Evolutionary conservation across 2,329 filamentous ascomycete species (phyloP).

Genomic region (Metarhizium robertsii): DNA sequence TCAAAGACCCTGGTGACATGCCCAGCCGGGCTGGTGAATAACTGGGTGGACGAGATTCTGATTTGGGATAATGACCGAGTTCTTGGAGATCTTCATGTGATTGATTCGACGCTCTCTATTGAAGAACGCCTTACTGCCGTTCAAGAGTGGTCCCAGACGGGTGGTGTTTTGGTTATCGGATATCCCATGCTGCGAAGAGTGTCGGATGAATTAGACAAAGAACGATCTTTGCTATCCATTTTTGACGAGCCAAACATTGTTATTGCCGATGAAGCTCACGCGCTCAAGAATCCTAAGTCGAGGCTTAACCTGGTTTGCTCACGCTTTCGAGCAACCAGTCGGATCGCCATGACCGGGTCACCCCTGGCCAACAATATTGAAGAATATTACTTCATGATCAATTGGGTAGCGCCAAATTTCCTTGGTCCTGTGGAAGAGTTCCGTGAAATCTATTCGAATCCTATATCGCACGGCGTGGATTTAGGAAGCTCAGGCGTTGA

Average conservation of each 20-base stretch:
- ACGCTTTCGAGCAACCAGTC: constrained; percentile 54
- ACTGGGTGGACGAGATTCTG: constrained; percentile 72
- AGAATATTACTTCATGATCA: constrained; percentile 81
- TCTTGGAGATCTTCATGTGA: constrained; percentile 46
- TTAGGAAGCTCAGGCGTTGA: constrained; percentile 49
- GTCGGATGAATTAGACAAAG: constrained; percentile 18
- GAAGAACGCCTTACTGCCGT: constrained; percentile 37
- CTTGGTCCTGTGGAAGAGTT: constrained; percentile 64
- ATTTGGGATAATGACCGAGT: constrained; percentile 53
- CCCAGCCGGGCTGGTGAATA: constrained; percentile 64
- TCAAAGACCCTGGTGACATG: constrained; percentile 65
- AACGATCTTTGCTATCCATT: constrained; percentile 34
- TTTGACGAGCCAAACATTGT: constrained; percentile 59
- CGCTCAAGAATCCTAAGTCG: constrained; percentile 57
- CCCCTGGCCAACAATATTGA: constrained; percentile 75
- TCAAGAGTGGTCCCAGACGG: constrained; percentile 48
- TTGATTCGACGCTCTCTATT: constrained; percentile 34
- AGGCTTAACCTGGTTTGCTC: constrained; percentile 43
- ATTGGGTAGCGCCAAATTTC: constrained; percentile 77
- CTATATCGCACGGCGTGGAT: constrained; percentile 65
- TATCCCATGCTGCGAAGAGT: constrained; percentile 57
- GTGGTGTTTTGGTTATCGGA: constrained; percentile 69
- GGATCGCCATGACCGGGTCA: constrained; percentile 80
- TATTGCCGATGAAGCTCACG: constrained; percentile 78
- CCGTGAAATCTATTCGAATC: constrained; percentile 55